Conservation (phyloP, 768 basidiomycete genomes). For the Kwoniella botswanensis region DNA sequence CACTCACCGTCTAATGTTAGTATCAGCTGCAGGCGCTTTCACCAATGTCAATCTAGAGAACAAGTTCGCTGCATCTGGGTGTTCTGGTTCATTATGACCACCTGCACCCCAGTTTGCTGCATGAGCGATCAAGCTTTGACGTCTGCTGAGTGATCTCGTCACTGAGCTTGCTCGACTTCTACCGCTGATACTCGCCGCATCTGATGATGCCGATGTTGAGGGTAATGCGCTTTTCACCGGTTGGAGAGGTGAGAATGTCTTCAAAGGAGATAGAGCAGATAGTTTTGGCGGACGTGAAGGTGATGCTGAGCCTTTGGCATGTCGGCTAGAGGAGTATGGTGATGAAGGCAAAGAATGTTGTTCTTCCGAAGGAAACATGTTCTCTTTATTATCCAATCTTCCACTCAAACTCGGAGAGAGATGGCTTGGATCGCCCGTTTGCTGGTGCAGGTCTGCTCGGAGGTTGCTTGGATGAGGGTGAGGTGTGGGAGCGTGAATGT, state of each 20-base stretch:
- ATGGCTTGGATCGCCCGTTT: neutral
- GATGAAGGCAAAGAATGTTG: conserved; percentile 19
- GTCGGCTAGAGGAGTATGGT: conserved; percentile 5
- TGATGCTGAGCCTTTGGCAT: conserved; percentile 22
- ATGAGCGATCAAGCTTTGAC: conserved; percentile 43
- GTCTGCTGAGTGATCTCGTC: conserved; percentile 41
- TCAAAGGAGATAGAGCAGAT: conserved; percentile 52
- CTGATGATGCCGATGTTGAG: conserved; percentile 20
- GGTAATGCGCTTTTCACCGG: conserved; percentile 18
- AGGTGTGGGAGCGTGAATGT: conserved; percentile 12
- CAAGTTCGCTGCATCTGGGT: conserved; percentile 5
- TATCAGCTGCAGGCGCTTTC: conserved; percentile 44
- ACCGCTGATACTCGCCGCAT: conserved; percentile 23
- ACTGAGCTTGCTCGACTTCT: conserved; percentile 35
- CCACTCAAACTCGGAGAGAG: neutral
- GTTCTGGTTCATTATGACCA: conserved; percentile 29
- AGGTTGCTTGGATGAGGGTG: neutral
- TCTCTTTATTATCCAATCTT: conserved; percentile 2
- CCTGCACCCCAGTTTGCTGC: conserved; percentile 36
- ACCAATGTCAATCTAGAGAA: conserved; percentile 54
- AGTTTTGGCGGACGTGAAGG: conserved; percentile 39
- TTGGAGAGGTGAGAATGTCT: conserved; percentile 53
- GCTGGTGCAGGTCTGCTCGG: neutral
- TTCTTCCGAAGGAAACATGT: conserved; percentile 16
- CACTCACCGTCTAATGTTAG: conserved; percentile 13